Evolutionary conservation across 2,329 filamentous ascomycete species (phyloP).

Genomic region (Xylaria multiplex): DNA sequence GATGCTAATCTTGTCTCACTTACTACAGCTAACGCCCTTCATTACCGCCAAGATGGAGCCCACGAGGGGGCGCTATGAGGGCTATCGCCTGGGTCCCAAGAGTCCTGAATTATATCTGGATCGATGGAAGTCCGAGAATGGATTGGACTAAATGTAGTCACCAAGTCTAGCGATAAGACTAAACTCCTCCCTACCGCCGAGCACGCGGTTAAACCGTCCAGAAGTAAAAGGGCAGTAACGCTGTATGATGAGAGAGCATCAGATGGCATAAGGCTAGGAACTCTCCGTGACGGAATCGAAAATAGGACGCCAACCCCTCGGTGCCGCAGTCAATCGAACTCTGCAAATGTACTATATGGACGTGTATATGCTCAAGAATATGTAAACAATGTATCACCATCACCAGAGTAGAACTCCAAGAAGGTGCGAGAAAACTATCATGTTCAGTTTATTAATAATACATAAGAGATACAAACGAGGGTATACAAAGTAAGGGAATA

Average conservation of each 20-base stretch:
- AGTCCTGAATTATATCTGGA: conserved; percentile 71
- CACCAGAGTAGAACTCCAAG: background rate
- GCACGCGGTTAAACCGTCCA: background rate
- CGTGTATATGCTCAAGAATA: conserved; percentile 8
- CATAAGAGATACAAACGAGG: conserved; percentile 16
- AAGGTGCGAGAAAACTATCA: background rate
- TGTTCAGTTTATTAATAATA: conserved; percentile 11
- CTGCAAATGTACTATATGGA: conserved; percentile 26
- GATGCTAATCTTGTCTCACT: conserved; percentile 19
- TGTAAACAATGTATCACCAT: conserved; percentile 25
- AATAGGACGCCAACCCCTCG: background rate
- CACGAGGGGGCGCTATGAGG: conserved; percentile 64
- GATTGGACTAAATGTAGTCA: conserved; percentile 59
- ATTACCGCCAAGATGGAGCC: conserved; percentile 70
- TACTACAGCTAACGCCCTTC: conserved; percentile 78
- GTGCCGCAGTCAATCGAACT: background rate
- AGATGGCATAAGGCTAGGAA: background rate
- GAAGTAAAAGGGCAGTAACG: background rate
- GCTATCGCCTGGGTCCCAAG: conserved; percentile 62
- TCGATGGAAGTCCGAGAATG: conserved; percentile 75
- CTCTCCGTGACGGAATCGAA: background rate
- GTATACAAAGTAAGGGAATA: conserved; percentile 31
- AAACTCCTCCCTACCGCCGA: background rate
- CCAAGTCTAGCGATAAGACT: background rate
- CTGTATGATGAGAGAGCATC: background rate